Conservation (phyloP, 352 stramenopile genomes). For the Saprolegnia diclina region DNA sequence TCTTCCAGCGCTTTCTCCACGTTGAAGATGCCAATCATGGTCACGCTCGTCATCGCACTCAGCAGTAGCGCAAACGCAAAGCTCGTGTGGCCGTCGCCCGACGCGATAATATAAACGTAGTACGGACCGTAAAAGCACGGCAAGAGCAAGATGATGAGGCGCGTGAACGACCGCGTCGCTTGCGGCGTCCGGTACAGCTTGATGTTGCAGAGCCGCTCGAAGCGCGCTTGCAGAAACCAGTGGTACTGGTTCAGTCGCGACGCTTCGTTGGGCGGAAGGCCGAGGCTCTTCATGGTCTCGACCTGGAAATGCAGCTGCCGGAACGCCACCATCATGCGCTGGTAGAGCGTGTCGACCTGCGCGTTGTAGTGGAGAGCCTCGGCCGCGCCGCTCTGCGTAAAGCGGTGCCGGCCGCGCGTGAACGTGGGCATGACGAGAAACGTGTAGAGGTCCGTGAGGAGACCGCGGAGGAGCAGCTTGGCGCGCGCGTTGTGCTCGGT, state of each 20-base stretch:
- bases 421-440: conserved; percentile 62
- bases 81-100: conserved; percentile 48
- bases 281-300: conserved; percentile 63
- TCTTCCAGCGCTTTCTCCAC: conserved; percentile 80
- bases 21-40: conserved; percentile 86
- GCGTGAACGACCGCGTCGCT: conserved; percentile 77
- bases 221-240: conserved; percentile 73
- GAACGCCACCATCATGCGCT: conserved; percentile 55
- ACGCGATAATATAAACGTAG: conserved; percentile 73
- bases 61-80: conserved; percentile 74
- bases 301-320: conserved; percentile 61
- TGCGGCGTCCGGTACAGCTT: conserved; percentile 83
- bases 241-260: conserved; percentile 87
- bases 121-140: conserved; percentile 83
- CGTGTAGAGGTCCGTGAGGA: conserved; percentile 44
- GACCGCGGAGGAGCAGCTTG: conserved; percentile 43
- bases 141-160: conserved; percentile 79
- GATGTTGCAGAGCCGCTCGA: conserved; percentile 80
- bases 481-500: conserved; percentile 45
- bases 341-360: conserved; percentile 43
- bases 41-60: conserved; percentile 68
- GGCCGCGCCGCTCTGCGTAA: conserved; percentile 48
- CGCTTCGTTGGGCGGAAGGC: conserved; percentile 74
- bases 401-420: conserved; percentile 61
- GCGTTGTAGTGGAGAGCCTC: conserved; percentile 40